Conservation (phyloP, 2,329 filamentous ascomycete species). For the Pseudogymnoascus sp. region DNA sequence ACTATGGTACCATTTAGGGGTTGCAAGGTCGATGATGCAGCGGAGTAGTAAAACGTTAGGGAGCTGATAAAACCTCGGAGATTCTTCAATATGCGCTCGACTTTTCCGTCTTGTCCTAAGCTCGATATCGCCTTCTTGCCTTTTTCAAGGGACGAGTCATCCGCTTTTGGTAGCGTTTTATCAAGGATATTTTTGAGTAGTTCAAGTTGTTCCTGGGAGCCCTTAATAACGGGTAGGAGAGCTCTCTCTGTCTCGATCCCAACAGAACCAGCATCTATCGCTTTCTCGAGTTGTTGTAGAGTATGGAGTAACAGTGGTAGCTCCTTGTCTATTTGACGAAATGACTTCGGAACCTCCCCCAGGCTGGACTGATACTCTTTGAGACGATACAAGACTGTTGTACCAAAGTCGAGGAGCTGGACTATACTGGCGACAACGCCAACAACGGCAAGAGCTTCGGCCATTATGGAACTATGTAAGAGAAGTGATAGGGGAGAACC, state of each 20-base stretch:
- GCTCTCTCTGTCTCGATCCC: background rate
- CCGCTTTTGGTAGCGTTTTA: slow-evolving; percentile 8
- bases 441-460: slow-evolving; percentile 19
- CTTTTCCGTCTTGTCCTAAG: slow-evolving; percentile 7
- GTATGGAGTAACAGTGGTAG: slow-evolving; percentile 10
- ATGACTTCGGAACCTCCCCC: slow-evolving; percentile 9
- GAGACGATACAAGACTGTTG: slow-evolving; percentile 11
- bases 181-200: slow-evolving; percentile 10
- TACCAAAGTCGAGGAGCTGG: slow-evolving; percentile 14
- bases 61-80: slow-evolving; percentile 7
- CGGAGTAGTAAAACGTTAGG: slow-evolving; percentile 11
- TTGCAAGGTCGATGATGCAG: slow-evolving; percentile 10
- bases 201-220: slow-evolving; percentile 11
- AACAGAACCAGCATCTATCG: slow-evolving; percentile 9
- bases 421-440: slow-evolving; percentile 21
- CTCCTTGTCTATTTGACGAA: slow-evolving; percentile 4
- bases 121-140: slow-evolving; percentile 11
- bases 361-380: slow-evolving; percentile 10
- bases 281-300: slow-evolving; percentile 1
- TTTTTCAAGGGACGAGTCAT: slow-evolving; percentile 7
- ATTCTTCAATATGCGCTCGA: slow-evolving; percentile 10
- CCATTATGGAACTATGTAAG: slow-evolving; percentile 14
- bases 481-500: background rate
- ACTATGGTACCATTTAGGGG: slow-evolving; percentile 8
- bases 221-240: slow-evolving; percentile 3